These are phyloP conservation scores for Suillus cothurnatus DNA, from an alignment of 768 basidiomycete genomes.

Conservation along the genomic window DNA sequence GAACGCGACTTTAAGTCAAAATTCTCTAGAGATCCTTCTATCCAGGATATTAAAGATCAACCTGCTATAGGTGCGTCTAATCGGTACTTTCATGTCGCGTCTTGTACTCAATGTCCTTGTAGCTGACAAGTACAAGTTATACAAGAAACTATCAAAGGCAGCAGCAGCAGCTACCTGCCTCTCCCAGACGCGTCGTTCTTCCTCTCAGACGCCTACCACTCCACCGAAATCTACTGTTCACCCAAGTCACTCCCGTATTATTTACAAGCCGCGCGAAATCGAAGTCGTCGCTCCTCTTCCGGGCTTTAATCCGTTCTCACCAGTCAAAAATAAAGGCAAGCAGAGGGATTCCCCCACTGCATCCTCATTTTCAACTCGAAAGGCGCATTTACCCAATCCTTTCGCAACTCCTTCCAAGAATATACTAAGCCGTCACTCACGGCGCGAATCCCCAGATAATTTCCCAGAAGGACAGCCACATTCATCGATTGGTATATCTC, in stretches of 20 bases:
- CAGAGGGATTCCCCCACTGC: constrained; percentile 30
- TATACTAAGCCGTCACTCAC: constrained; percentile 29
- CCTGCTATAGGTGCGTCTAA: constrained; percentile 60
- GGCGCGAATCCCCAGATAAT: constrained; percentile 42
- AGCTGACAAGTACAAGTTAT: constrained; percentile 82
- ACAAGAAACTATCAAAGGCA: constrained; percentile 72
- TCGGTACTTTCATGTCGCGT: constrained; percentile 6
- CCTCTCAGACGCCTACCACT: constrained; percentile 30
- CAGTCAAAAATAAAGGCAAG: constrained; percentile 64
- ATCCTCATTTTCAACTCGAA: constrained; percentile 21
- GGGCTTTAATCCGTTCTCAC: constrained; percentile 79
- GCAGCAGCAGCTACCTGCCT: constrained; percentile 36
- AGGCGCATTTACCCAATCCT: constrained; percentile 38
- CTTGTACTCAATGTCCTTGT: constrained; percentile 20
- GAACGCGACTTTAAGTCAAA: constrained; percentile 64
- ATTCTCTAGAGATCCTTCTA: constrained; percentile 59
- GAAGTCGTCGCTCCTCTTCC: constrained; percentile 53
- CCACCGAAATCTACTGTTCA: constrained; percentile 34
- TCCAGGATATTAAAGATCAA: constrained; percentile 70
- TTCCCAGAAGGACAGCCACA: constrained; percentile 38
- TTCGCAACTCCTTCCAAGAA: constrained; percentile 46
- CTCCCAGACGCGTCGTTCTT: constrained; percentile 33
- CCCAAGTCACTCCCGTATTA: constrained; percentile 30
- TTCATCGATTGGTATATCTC: constrained; percentile 18
- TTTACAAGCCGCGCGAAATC: constrained; percentile 53